Conservation (phyloP, 768 basidiomycete genomes). For the Tulasnella sp. region DNA sequence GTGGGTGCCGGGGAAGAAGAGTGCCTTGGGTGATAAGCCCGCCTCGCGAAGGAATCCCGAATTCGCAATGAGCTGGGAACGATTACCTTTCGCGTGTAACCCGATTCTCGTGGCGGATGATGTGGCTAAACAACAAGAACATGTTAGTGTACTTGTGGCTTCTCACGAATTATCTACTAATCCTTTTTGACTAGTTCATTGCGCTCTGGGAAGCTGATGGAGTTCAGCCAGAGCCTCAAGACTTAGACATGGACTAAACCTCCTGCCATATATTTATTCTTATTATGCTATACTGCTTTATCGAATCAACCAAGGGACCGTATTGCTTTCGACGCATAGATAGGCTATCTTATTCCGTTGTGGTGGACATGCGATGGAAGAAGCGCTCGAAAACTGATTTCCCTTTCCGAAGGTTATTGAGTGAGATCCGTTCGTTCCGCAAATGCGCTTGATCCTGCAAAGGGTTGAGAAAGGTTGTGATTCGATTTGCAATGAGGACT, state of each 20-base stretch:
- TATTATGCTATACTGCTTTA: neutral
- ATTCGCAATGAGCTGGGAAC: constrained; percentile 55
- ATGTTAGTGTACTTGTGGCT: constrained; percentile 23
- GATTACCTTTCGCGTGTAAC: constrained; percentile 52
- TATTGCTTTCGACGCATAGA: neutral
- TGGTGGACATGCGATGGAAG: constrained; percentile 15
- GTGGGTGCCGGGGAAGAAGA: constrained; percentile 82
- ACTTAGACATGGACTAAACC: neutral
- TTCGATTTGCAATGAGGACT: constrained; percentile 20
- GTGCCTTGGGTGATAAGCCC: constrained; percentile 73
- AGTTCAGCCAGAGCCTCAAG: constrained; percentile 30
- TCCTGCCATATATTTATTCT: neutral
- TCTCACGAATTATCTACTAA: neutral
- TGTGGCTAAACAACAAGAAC: constrained; percentile 44
- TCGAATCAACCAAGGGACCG: neutral
- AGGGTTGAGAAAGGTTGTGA: neutral
- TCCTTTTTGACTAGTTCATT: constrained; percentile 41
- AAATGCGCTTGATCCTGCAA: constrained; percentile 81
- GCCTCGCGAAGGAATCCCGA: constrained; percentile 48
- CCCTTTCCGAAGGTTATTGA: constrained; percentile 67
- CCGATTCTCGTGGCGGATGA: constrained; percentile 55
- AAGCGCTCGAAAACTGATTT: constrained; percentile 71
- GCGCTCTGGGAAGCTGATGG: constrained; percentile 78
- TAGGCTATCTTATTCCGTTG: neutral
- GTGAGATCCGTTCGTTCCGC: constrained; percentile 82